Evolutionary conservation across 23 red algal genomes (phyloP).

Genomic region (Cyanidiococcus yangmingshanensis): DNA sequence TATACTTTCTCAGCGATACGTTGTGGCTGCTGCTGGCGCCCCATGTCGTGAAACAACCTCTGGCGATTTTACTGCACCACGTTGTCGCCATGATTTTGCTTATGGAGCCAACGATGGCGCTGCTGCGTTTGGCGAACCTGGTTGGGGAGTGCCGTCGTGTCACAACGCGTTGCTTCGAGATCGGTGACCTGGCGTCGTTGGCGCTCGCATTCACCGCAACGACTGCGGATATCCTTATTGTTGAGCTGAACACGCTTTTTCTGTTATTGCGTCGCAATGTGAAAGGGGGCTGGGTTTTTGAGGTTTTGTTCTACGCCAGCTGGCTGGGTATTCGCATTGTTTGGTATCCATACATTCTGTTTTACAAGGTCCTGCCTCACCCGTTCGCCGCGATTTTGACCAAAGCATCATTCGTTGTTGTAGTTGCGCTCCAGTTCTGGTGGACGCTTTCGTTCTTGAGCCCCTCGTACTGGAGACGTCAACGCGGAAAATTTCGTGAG

Average conservation of each 20-base stretch:
- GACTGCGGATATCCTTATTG: slow-evolving; percentile 15
- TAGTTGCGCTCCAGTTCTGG: slow-evolving; percentile 8
- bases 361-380: neutral
- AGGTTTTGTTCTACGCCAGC: slow-evolving; percentile 9
- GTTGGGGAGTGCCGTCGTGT: slow-evolving; percentile 8
- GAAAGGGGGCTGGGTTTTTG: neutral
- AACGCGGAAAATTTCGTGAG: neutral
- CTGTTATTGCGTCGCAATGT: slow-evolving; percentile 1
- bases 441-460: slow-evolving; percentile 17
- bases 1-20: slow-evolving; percentile 17
- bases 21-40: slow-evolving; percentile 6
- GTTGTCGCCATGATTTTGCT: slow-evolving; percentile 9
- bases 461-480: slow-evolving; percentile 6
- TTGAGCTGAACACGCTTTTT: slow-evolving; percentile 16
- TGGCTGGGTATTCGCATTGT: slow-evolving; percentile 15
- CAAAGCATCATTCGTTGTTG: slow-evolving; percentile 4
- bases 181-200: slow-evolving; percentile 13
- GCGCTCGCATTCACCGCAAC: slow-evolving; percentile 10
- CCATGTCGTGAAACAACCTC: slow-evolving; percentile 8
- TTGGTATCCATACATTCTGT: slow-evolving; percentile 11
- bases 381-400: neutral
- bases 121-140: slow-evolving; percentile 9
- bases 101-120: neutral
- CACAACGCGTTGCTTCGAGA: slow-evolving; percentile 12
- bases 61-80: slow-evolving; percentile 2